A percentile compares a stretch with the other conserved stretches of the same genome.
Conservation (phyloP, 73 alveolate genomes). For the Symbiodinium pilosum region DNA sequence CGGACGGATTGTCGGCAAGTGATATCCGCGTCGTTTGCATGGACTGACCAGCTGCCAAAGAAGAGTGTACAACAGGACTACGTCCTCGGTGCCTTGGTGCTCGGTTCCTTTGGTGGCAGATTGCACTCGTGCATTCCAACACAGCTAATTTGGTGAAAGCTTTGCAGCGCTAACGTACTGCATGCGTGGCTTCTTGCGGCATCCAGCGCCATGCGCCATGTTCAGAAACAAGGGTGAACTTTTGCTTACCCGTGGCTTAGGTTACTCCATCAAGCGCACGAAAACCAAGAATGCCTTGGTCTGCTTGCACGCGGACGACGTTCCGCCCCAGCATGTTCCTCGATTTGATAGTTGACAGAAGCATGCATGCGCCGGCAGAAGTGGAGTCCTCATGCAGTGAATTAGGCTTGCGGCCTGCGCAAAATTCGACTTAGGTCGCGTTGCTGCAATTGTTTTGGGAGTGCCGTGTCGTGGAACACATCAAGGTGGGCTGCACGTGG, state of each 20-base stretch:
- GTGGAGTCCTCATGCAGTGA: too few relatives aligned
- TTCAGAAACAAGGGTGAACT: too few relatives aligned
- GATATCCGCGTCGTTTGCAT: too few relatives aligned
- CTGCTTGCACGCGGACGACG: slow-evolving; percentile 77
- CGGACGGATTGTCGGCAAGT: too few relatives aligned
- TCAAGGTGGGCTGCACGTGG: too few relatives aligned
- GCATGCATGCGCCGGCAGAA: too few relatives aligned
- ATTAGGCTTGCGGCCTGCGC: too few relatives aligned
- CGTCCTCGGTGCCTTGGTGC: slow-evolving; percentile 87
- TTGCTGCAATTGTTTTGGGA: slow-evolving; percentile 66
- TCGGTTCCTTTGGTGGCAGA: slow-evolving; percentile 35
- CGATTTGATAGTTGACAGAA: too few relatives aligned
- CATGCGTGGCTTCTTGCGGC: neutral
- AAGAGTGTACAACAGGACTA: slow-evolving; percentile 55
- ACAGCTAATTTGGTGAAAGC: too few relatives aligned
- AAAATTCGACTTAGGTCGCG: neutral
- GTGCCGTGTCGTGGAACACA: slow-evolving; percentile 68
- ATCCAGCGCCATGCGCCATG: neutral
- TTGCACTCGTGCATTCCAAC: too few relatives aligned
- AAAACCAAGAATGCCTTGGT: slow-evolving; percentile 36
- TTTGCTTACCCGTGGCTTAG: neutral
- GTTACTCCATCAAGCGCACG: slow-evolving; percentile 62
- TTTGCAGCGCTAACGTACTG: too few relatives aligned
- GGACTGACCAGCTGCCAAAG: too few relatives aligned
- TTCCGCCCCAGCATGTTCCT: slow-evolving; percentile 12